These are phyloP conservation scores for Coniella lustricola DNA, from an alignment of 2,329 filamentous ascomycete genomes.

Conservation along the genomic window DNA sequence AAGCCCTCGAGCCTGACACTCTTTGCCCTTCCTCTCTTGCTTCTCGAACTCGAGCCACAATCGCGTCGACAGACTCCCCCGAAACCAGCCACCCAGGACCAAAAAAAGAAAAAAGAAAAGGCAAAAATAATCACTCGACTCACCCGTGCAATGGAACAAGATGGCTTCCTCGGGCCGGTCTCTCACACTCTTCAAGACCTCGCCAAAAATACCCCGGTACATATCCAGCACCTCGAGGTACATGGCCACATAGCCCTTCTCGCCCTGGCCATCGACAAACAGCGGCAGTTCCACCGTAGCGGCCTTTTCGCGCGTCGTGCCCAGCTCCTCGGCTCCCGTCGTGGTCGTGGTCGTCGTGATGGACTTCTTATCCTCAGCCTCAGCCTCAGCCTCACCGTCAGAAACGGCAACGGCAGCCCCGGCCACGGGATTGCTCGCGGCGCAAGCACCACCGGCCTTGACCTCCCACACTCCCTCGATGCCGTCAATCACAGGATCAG, in stretches of 20 bases:
- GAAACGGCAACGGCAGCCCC: too few species aligned
- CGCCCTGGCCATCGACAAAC: slow-evolving; percentile 40
- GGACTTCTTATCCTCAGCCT: too few species aligned
- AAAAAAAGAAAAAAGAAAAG: neutral
- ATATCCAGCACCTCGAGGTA: slow-evolving; percentile 39
- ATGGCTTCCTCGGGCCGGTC: slow-evolving; percentile 38
- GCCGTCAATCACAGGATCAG: slow-evolving; percentile 37
- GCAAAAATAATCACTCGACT: slow-evolving; percentile 15
- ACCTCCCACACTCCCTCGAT: slow-evolving; percentile 40
- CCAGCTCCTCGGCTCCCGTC: too few species aligned
- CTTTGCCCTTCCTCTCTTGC: too few species aligned
- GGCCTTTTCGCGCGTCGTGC: slow-evolving; percentile 25
- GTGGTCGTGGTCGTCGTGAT: too few species aligned
- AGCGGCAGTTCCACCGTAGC: slow-evolving; percentile 30
- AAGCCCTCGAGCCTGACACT: too few species aligned
- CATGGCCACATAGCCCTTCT: slow-evolving; percentile 37
- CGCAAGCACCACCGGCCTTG: slow-evolving; percentile 15
- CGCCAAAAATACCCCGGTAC: slow-evolving; percentile 35
- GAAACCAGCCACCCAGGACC: neutral
- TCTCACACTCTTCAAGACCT: slow-evolving; percentile 40
- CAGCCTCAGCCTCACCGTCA: too few species aligned
- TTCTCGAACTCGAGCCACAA: too few species aligned
- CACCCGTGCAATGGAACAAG: slow-evolving; percentile 49
- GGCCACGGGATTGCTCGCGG: too few species aligned
- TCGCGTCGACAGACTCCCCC: neutral